These are phyloP conservation scores for Xerocomellus chrysenteron DNA, from an alignment of 768 basidiomycete species.

Conservation along the genomic window DNA sequence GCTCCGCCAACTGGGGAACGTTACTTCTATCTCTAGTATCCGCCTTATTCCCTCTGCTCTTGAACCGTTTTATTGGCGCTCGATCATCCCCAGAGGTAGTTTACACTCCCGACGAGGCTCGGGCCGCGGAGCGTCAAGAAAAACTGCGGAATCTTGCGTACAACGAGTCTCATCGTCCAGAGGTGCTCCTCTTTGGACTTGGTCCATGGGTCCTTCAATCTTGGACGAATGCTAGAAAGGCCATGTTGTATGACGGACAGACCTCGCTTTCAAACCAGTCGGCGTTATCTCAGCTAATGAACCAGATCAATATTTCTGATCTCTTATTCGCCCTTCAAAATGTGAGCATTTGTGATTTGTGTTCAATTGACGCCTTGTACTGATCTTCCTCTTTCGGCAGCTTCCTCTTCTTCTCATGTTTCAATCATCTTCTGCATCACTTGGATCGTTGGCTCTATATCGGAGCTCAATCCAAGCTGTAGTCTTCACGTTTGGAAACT, in stretches of 20 bases:
- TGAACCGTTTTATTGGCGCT: conserved; percentile 49
- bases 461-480: conserved; percentile 75
- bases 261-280: conserved; percentile 35
- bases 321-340: conserved; percentile 67
- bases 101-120: conserved; percentile 56
- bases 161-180: conserved; percentile 74
- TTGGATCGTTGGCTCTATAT: conserved; percentile 82
- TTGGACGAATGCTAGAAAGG: conserved; percentile 66
- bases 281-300: conserved; percentile 46
- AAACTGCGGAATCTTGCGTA: conserved; percentile 72
- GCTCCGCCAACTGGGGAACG: conserved; percentile 51
- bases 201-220: conserved; percentile 81
- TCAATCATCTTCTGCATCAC: conserved; percentile 68
- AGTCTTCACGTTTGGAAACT: conserved; percentile 59
- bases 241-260: conserved; percentile 58
- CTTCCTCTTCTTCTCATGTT: conserved; percentile 72
- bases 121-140: conserved; percentile 69
- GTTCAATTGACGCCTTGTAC: conserved; percentile 7
- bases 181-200: conserved; percentile 79
- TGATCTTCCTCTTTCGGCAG: conserved; percentile 37
- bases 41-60: conserved; percentile 55
- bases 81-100: conserved; percentile 42
- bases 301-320: conserved; percentile 63
- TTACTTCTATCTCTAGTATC: conserved; percentile 63
- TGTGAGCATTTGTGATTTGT: conserved; percentile 41